Conservation (phyloP, 164 flowering plant genomes). For the Vitis riparia region DNA sequence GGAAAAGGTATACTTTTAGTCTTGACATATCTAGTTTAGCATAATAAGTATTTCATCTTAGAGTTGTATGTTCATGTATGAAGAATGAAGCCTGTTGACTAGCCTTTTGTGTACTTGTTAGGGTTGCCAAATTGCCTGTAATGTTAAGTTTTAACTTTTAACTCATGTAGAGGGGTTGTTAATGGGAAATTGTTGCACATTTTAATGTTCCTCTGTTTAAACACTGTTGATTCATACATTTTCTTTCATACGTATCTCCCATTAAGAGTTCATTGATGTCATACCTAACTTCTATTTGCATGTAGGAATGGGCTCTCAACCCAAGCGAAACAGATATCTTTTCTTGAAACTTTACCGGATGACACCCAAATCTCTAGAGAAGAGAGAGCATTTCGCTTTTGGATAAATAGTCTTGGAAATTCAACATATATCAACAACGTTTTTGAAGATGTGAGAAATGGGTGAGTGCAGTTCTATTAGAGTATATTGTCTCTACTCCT, state of each 20-base stretch:
- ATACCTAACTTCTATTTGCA: background rate
- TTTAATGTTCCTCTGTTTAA: background rate
- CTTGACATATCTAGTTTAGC: too few relatives aligned
- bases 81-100: too few relatives aligned
- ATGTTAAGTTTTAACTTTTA: too few relatives aligned
- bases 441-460: conserved; percentile 85
- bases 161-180: too few relatives aligned
- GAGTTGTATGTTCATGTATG: too few relatives aligned
- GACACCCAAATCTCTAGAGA: conserved; percentile 78
- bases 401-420: conserved; percentile 88
- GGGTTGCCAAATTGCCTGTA: too few relatives aligned
- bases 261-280: background rate
- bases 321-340: conserved; percentile 69
- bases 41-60: too few relatives aligned
- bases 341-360: conserved; percentile 63
- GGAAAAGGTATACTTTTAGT: too few relatives aligned
- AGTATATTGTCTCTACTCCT: background rate
- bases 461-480: conserved; percentile 43
- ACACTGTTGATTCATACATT: background rate
- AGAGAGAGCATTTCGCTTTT: conserved; percentile 78
- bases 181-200: background rate
- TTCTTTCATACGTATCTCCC: background rate
- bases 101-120: too few relatives aligned
- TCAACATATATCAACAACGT: conserved; percentile 66
- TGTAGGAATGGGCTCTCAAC: conserved; percentile 88